Evolutionary conservation across 768 basidiomycete genomes (phyloP), one percentile per base, ranked within the genome.

Genomic region (Auriculariales sp.): DNA sequence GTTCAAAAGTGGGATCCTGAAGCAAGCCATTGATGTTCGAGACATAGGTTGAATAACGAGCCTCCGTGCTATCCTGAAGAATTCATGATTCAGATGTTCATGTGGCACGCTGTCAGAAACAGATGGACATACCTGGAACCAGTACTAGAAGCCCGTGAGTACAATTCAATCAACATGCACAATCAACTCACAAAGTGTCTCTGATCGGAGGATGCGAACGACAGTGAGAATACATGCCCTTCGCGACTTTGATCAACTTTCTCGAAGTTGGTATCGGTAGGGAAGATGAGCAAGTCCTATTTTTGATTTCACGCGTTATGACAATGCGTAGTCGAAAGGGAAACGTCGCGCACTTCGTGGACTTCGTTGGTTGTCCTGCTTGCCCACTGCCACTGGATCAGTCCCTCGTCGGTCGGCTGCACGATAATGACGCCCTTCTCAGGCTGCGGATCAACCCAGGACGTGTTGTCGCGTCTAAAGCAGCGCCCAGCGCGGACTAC

Each of bases 131-230:
- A 85, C 85, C 81, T 89, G 87, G 76, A 89, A 70, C 86, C 86
- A 90, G 58, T 87, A 90, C 87, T 90, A 56, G 3, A 27, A 17
- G 44, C 15, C 46, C 34, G 32, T 51, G 11, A 32, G 42, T 33
- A 47, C 58, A 22, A 54, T 52, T 49, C 46, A 54, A 35, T 42
- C 29, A 22, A 17, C 49, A 10, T 33, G 33, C 22, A 28, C 17
- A n/a, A n/a, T 25, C 24, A 15, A 71, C 79, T 64, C 59, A 93
- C 91, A 63, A 95, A 94, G 63, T 92, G 85, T 54, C 79, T 77
- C 60, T 89, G 85, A 61, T 89, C 76, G 12, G 90, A 93, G 19
- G 86, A 90, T 0, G 83, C 81, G 68, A 95, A 94, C 65, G 86
- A 89, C 62, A 94, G 81, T 54, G 93, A 86, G 57, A 86, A 89